Percentiles rank a stretch among this genome's conserved stretches.
phyloP scores from a whole-genome alignment of 768 basidiomycete species.

The Inosperma sp. region DNA sequence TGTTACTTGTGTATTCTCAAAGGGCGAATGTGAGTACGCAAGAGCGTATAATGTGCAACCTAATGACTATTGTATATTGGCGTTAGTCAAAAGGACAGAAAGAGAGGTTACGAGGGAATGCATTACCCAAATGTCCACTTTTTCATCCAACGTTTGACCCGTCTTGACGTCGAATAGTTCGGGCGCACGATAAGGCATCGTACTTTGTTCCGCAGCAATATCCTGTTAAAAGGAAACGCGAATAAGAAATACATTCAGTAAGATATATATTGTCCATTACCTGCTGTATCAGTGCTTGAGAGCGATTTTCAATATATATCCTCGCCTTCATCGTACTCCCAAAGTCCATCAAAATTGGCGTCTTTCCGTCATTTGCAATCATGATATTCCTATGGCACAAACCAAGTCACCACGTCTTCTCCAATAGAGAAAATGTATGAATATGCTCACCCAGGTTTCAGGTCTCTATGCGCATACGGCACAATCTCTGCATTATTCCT shows the following conservation, averaged over 20 bases:
- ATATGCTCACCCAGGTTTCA: conserved; percentile 86
- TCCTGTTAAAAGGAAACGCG: conserved; percentile 46
- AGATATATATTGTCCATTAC: conserved; percentile 32
- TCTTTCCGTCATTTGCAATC: conserved; percentile 86
- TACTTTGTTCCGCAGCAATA: conserved; percentile 94
- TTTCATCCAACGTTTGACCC: conserved; percentile 80
- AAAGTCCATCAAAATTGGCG: conserved; percentile 96
- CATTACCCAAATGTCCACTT: conserved; percentile 97
- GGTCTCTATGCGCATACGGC: conserved; percentile 94
- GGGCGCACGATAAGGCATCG: conserved; percentile 97
- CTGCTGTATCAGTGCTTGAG: conserved; percentile 87
- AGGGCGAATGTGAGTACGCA: conserved; percentile 93
- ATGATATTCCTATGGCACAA: conserved; percentile 74
- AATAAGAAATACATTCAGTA: background rate
- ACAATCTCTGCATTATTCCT: conserved; percentile 52
- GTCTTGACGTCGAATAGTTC: conserved; percentile 98
- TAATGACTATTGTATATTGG: conserved; percentile 59
- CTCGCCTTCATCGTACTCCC: conserved; percentile 88
- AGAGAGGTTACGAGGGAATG: conserved; percentile 19
- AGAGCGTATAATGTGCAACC: conserved; percentile 94
- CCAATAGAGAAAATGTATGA: background rate
- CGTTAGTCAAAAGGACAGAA: background rate
- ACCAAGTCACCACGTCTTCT: background rate
- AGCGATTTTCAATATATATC: conserved; percentile 73
- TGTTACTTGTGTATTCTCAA: conserved; percentile 87